These are phyloP conservation scores for Brassica balearica DNA, from an alignment of 441 rosid species.

Conservation along the genomic window DNA sequence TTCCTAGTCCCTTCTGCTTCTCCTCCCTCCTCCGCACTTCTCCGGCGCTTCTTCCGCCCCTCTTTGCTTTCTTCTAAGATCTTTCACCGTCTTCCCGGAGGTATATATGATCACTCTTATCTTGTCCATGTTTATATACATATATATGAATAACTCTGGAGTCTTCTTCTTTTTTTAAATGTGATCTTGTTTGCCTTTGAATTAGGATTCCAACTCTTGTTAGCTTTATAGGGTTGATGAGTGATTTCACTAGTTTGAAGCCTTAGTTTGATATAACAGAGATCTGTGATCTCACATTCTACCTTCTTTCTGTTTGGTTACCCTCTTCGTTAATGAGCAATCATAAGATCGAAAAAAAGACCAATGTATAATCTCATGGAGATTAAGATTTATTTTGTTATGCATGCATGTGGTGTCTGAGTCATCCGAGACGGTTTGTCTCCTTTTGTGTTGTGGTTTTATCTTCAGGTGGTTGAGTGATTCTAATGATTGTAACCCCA, in stretches of 20 bases:
- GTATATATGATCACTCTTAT: slow-evolving; percentile 15
- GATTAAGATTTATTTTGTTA: background rate
- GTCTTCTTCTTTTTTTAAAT: background rate
- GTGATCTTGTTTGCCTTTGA: background rate
- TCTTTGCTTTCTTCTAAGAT: slow-evolving; percentile 21
- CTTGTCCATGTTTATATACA: background rate
- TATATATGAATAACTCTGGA: background rate
- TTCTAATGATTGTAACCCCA: background rate
- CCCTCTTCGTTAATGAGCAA: background rate
- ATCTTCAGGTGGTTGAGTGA: background rate
- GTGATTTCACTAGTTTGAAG: background rate
- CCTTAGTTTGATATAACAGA: background rate
- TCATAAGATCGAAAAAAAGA: background rate
- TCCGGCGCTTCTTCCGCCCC: slow-evolving; percentile 23
- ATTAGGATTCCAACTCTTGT: background rate
- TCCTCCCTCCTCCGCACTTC: slow-evolving; percentile 22
- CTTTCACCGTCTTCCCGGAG: slow-evolving; percentile 28
- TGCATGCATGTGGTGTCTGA: background rate
- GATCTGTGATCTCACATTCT: background rate
- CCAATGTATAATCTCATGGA: background rate
- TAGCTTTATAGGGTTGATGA: background rate
- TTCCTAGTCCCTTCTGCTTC: slow-evolving; percentile 30
- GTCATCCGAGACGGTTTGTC: too few species aligned
- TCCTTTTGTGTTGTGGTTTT: too few species aligned
- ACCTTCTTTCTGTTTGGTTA: background rate